Conservation (phyloP, 2,329 filamentous ascomycete genomes). For the Pseudodiploospora longispora region DNA sequence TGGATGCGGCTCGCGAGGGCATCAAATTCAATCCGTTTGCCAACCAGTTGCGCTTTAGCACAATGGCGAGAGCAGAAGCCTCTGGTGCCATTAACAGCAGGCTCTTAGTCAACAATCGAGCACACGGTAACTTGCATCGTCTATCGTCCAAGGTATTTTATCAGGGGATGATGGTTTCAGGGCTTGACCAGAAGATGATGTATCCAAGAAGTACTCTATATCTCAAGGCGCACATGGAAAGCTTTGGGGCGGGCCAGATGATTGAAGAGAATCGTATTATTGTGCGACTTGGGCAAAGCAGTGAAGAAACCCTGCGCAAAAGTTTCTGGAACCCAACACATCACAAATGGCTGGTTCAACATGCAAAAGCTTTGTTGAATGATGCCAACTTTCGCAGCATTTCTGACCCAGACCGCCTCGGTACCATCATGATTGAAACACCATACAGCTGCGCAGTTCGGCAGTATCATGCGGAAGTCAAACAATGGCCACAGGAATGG, state of each 20-base stretch:
- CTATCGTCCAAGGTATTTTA: constrained; percentile 37
- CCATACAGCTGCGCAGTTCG: constrained; percentile 32
- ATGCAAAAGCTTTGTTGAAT: constrained; percentile 22
- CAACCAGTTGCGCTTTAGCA: constrained; percentile 25
- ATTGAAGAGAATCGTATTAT: constrained; percentile 29
- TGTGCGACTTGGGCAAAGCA: constrained; percentile 19
- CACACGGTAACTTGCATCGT: constrained; percentile 29
- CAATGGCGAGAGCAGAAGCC: constrained; percentile 30
- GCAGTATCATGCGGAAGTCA: constrained; percentile 25
- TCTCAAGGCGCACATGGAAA: constrained; percentile 22
- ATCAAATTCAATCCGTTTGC: constrained; percentile 23
- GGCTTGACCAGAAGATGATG: constrained; percentile 10
- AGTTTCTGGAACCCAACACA: constrained; percentile 35
- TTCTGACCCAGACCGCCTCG: constrained; percentile 14
- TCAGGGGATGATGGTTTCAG: constrained; percentile 27
- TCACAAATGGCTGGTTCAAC: constrained; percentile 27
- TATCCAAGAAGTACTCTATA: constrained; percentile 21
- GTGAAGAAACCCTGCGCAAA: constrained; percentile 18
- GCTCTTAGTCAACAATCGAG: constrained; percentile 29
- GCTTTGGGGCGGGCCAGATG: constrained; percentile 10
- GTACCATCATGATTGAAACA: constrained; percentile 35
- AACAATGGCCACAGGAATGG: constrained; percentile 17
- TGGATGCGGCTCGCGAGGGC: constrained; percentile 10
- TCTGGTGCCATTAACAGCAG: constrained; percentile 23
- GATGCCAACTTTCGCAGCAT: constrained; percentile 25